A percentile compares a stretch with the other conserved stretches of the same genome.
phyloP scores from a whole-genome alignment of 2,329 filamentous ascomycete genomes.

The Colletotrichum sp. region DNA sequence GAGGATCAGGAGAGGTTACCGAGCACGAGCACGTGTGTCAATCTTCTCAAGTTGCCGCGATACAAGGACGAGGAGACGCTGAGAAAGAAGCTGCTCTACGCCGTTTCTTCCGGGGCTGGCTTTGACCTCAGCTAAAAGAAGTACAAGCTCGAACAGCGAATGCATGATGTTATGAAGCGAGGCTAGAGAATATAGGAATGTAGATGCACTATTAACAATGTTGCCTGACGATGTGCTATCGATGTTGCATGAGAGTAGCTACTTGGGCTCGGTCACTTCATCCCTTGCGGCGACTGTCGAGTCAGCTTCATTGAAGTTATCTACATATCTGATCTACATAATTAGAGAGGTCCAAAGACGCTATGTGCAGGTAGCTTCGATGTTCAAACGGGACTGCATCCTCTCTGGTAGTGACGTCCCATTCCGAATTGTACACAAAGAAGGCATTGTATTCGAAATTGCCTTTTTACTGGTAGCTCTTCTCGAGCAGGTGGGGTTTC shows the following conservation, averaged over 20 bases:
- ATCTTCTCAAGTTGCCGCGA: slow-evolving; percentile 87
- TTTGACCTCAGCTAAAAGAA: slow-evolving; percentile 77
- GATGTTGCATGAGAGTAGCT: background rate
- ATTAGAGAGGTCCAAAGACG: background rate
- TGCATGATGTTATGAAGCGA: slow-evolving; percentile 15
- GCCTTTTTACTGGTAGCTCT: slow-evolving; percentile 50
- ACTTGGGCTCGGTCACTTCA: background rate
- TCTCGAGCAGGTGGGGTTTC: slow-evolving; percentile 68
- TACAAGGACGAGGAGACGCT: slow-evolving; percentile 72
- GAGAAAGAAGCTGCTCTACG: slow-evolving; percentile 85
- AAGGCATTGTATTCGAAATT: background rate
- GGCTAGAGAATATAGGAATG: background rate
- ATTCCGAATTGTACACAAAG: background rate
- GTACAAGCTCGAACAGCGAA: background rate
- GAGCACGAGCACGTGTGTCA: slow-evolving; percentile 95
- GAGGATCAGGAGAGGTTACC: slow-evolving; percentile 79
- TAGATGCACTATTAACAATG: background rate
- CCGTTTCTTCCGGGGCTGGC: slow-evolving; percentile 86
- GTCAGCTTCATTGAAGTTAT: background rate
- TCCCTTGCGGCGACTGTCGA: background rate
- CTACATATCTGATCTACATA: background rate
- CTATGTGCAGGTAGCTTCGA: background rate
- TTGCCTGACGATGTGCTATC: background rate
- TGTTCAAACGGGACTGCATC: background rate
- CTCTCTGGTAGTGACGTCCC: background rate